Conservation (phyloP, 2,329 filamentous ascomycete species). For the Calonectria henricotiae region DNA sequence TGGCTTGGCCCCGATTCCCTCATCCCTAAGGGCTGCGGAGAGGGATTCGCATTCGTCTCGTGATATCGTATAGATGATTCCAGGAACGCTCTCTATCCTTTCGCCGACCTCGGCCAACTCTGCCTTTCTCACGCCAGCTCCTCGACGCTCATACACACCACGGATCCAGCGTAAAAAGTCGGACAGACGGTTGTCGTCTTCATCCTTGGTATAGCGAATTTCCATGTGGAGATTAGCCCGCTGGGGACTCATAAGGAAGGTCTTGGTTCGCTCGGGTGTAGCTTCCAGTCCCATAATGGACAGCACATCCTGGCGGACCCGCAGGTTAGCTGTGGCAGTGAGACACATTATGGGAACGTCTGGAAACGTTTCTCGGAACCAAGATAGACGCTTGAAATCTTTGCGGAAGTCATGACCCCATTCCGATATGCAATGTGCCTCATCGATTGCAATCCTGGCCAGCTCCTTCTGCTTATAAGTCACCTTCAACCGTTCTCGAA, state of each 20-base stretch:
- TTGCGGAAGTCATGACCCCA: constrained; percentile 99
- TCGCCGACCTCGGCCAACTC: constrained; percentile 72
- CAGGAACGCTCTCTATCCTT: constrained; percentile 77
- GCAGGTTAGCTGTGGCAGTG: constrained; percentile 89
- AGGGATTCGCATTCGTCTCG: constrained; percentile 83
- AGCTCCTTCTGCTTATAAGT: constrained; percentile 88
- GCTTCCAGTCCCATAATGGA: constrained; percentile 79
- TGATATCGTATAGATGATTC: constrained; percentile 86
- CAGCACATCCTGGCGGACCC: constrained; percentile 88
- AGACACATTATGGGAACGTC: constrained; percentile 93
- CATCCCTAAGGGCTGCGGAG: constrained; percentile 75
- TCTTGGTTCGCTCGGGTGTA: constrained; percentile 73
- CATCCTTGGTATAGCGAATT: constrained; percentile 85
- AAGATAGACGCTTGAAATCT: constrained; percentile 88
- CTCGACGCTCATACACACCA: constrained; percentile 79
- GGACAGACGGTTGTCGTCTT: constrained; percentile 79
- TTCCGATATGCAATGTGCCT: constrained; percentile 97
- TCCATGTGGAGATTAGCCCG: constrained; percentile 93
- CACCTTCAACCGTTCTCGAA: constrained; percentile 81
- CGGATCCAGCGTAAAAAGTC: constrained; percentile 86
- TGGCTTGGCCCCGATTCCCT: constrained; percentile 81
- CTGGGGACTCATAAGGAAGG: constrained; percentile 88
- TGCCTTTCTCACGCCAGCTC: constrained; percentile 70
- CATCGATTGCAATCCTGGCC: constrained; percentile 91
- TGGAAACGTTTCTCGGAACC: constrained; percentile 87